Evolutionary conservation across 2,329 filamentous ascomycete genomes (phyloP).

Genomic region (Sporothrix mexicana): DNA sequence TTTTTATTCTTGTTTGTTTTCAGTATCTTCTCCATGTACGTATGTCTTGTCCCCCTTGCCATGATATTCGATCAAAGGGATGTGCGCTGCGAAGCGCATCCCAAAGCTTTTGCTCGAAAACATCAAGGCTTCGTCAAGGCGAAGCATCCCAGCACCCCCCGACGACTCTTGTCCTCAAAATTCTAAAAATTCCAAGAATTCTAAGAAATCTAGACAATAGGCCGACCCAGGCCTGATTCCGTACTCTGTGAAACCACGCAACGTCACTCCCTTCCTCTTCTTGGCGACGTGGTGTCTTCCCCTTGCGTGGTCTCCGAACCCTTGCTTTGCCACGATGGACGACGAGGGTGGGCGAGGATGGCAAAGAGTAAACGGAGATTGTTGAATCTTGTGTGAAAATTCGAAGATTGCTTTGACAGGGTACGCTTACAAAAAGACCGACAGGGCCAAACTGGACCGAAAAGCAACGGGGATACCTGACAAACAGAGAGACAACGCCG

Average conservation of each 20-base stretch:
- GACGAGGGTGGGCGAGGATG: neutral
- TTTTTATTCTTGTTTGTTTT: too few relatives aligned
- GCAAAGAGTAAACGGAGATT: neutral
- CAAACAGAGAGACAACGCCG: neutral
- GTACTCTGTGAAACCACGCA: too few relatives aligned
- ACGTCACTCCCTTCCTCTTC: neutral
- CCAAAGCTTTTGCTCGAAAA: neutral
- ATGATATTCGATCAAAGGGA: slow-evolving; percentile 6
- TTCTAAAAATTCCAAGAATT: neutral
- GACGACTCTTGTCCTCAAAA: neutral
- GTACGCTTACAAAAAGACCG: neutral
- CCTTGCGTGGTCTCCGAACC: slow-evolving; percentile 19
- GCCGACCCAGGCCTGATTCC: neutral
- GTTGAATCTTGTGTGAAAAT: too few relatives aligned
- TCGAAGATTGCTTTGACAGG: neutral
- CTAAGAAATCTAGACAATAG: neutral
- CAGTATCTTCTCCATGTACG: too few relatives aligned
- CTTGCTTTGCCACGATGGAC: slow-evolving; percentile 23
- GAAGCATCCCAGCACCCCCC: neutral
- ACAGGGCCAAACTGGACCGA: neutral
- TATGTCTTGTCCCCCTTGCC: neutral
- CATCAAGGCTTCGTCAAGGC: neutral
- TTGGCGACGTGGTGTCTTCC: slow-evolving; percentile 24
- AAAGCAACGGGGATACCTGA: neutral
- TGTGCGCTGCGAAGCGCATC: neutral